Evolutionary conservation across 257 asterid genomes (phyloP).

Genomic region (Capsicum rhomboideum): DNA sequence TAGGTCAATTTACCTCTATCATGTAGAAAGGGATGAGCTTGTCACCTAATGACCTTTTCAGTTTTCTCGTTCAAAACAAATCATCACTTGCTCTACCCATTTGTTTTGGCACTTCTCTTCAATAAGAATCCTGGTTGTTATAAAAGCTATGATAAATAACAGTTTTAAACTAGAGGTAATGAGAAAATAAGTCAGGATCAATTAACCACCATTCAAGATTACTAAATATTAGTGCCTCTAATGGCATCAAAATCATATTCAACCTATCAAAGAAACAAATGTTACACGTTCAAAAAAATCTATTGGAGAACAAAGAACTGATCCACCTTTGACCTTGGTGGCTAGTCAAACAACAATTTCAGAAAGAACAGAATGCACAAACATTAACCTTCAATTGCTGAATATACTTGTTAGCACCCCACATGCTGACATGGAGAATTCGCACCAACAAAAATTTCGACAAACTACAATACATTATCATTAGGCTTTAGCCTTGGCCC

Average conservation of each 20-base stretch:
- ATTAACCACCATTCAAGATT: too few relatives aligned
- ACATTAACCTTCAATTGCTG: neutral
- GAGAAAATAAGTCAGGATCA: too few relatives aligned
- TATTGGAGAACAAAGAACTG: too few relatives aligned
- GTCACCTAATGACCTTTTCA: conserved; percentile 56
- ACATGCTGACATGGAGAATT: neutral
- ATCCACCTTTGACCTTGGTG: neutral
- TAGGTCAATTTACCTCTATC: neutral
- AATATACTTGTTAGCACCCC: neutral
- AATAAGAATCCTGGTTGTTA: too few relatives aligned
- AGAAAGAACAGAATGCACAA: neutral
- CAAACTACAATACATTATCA: neutral
- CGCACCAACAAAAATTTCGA: neutral
- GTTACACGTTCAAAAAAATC: too few relatives aligned
- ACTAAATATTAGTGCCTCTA: too few relatives aligned
- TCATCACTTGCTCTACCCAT: too few relatives aligned
- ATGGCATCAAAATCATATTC: too few relatives aligned
- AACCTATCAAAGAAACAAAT: too few relatives aligned
- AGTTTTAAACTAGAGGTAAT: too few relatives aligned
- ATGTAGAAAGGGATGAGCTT: neutral
- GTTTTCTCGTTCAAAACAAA: conserved; percentile 89
- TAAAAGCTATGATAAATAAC: too few relatives aligned
- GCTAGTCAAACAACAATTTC: neutral
- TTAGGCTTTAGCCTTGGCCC: neutral
- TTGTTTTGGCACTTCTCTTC: too few relatives aligned